Percentiles rank a stretch among this genome's conserved stretches.
These are phyloP conservation scores for Fusarium pseudocircinatum DNA, from an alignment of 2,329 filamentous ascomycete species.

Conservation along the genomic window DNA sequence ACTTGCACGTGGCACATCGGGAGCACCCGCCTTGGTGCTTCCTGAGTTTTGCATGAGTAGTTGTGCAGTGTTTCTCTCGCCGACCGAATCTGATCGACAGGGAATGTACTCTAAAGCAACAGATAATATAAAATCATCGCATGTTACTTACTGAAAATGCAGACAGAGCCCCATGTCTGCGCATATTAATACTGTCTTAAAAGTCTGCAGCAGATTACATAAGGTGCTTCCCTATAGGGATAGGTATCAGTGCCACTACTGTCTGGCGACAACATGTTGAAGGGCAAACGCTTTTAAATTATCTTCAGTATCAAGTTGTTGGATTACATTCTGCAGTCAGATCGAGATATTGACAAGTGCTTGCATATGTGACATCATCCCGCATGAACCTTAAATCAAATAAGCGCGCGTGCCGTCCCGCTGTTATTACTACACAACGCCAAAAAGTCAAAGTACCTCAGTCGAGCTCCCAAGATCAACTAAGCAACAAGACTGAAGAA, in stretches of 20 bases:
- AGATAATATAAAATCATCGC: not conserved
- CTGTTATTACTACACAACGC: not conserved
- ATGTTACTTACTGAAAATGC: fast-evolving
- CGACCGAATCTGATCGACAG: fast-evolving
- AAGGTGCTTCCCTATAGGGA: fast-evolving
- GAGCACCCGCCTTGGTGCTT: not conserved
- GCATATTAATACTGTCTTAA: not conserved
- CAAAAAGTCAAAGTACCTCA: not conserved
- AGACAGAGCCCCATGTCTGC: not conserved
- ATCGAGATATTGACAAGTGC: not conserved
- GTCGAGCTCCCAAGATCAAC: no score
- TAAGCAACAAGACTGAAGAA: not conserved
- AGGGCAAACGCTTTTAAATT: not conserved
- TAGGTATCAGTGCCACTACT: fast-evolving
- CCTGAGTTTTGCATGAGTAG: no score
- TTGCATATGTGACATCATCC: not conserved
- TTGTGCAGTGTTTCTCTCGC: fast-evolving
- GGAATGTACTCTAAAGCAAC: not conserved
- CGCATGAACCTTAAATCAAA: constrained; percentile 8
- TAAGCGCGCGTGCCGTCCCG: constrained; percentile 10
- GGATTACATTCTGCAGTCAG: not conserved
- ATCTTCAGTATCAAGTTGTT: fast-evolving
- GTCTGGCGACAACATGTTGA: fast-evolving
- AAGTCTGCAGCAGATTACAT: not conserved
- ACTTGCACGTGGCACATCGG: not conserved